Conservation (phyloP, 768 basidiomycete species). For the Mycena albidolilacea region DNA sequence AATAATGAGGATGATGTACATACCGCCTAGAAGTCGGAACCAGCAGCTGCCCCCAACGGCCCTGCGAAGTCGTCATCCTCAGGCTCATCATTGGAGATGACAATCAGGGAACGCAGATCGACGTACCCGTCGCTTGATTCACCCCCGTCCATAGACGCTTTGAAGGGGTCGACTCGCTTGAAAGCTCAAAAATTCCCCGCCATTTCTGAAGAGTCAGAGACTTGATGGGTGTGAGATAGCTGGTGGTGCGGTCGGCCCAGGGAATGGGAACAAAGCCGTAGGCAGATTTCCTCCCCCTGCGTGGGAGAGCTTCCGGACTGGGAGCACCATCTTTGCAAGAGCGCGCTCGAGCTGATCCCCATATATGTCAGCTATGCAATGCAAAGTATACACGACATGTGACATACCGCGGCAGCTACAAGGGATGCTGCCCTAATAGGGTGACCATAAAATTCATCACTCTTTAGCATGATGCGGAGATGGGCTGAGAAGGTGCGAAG, state of each 20-base stretch:
- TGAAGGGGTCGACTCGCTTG: too few relatives aligned
- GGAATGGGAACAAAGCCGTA: constrained; percentile 5
- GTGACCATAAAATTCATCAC: constrained; percentile 2
- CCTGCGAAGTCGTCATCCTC: too few relatives aligned
- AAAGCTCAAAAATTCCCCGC: not conserved
- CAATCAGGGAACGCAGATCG: not conserved
- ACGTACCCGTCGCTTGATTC: too few relatives aligned
- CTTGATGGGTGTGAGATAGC: constrained; percentile 3
- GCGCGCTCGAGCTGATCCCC: constrained; percentile 23
- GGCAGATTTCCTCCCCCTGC: not conserved
- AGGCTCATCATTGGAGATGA: too few relatives aligned
- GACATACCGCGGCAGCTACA: constrained; percentile 4
- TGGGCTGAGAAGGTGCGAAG: constrained; percentile 7
- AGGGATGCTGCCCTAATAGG: constrained; percentile 16
- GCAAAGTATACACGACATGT: not conserved
- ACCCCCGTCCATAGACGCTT: too few relatives aligned
- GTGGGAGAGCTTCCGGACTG: not conserved
- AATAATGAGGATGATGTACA: not conserved
- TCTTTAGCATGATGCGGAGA: not conserved
- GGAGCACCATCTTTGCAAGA: not conserved
- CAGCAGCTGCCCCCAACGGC: too few relatives aligned
- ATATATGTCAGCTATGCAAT: too few relatives aligned
- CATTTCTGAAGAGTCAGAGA: constrained; percentile 10
- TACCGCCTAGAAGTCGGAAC: too few relatives aligned
- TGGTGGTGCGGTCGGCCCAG: constrained; percentile 7